Evolutionary conservation across 495 filamentous ascomycete species (phyloP).

Genomic region (Tuber calosporum): DNA sequence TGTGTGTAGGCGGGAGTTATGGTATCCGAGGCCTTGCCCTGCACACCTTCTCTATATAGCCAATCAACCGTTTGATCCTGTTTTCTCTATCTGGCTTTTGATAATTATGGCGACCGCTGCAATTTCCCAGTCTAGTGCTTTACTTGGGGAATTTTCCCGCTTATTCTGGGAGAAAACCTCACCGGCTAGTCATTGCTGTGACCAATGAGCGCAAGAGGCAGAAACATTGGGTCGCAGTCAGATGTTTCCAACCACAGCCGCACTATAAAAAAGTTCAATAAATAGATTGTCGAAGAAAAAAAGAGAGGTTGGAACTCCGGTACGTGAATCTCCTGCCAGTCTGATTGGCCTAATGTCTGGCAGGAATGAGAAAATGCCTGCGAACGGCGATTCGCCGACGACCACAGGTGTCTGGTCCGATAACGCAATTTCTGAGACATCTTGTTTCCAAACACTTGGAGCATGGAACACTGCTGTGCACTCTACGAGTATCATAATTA

Average conservation of each 20-base stretch:
- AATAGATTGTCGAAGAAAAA: not conserved
- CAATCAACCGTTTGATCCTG: conserved; percentile 7
- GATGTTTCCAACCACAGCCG: conserved; percentile 1
- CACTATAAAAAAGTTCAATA: not conserved
- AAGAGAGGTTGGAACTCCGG: not conserved
- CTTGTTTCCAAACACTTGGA: not conserved
- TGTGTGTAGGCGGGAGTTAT: not conserved
- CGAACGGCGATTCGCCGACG: not conserved
- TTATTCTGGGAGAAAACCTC: not conserved
- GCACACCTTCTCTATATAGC: not conserved
- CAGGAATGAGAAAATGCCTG: not conserved
- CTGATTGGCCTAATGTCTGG: not conserved
- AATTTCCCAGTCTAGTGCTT: not conserved
- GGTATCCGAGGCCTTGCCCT: not conserved
- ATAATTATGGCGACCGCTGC: not conserved
- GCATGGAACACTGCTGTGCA: not conserved
- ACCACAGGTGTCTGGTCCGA: not conserved
- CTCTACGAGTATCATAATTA: not conserved
- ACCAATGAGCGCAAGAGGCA: not conserved
- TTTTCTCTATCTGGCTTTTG: not conserved
- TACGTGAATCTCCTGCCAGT: not conserved
- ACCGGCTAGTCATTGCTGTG: not conserved
- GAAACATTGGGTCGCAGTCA: not conserved
- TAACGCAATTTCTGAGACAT: not conserved
- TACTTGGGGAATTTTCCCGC: conserved; percentile 5